Evolutionary conservation across 2,329 filamentous ascomycete genomes (phyloP).

Genomic region (Paecilomyces fulvus): DNA sequence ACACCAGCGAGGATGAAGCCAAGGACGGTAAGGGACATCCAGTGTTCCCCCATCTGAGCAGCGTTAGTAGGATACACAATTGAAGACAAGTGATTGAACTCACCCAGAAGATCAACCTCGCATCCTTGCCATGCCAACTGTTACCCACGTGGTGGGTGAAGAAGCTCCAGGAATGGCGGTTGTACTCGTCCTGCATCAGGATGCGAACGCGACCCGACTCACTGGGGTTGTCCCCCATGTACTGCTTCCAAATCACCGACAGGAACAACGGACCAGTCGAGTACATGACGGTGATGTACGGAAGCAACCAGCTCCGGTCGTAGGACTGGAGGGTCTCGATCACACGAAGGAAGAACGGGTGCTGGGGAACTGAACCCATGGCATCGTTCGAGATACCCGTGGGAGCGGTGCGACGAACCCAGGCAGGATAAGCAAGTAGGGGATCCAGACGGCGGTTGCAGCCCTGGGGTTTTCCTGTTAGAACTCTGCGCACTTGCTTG

Average conservation of each 20-base stretch:
- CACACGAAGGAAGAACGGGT: conserved; percentile 65
- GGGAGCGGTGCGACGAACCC: conserved; percentile 62
- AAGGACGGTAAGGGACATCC: conserved; percentile 45
- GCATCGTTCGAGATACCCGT: conserved; percentile 76
- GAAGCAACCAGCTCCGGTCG: conserved; percentile 58
- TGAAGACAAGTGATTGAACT: conserved; percentile 9
- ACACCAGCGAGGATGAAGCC: conserved; percentile 43
- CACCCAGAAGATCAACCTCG: conserved; percentile 57
- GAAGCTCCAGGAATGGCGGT: conserved; percentile 60
- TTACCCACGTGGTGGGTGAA: conserved; percentile 59
- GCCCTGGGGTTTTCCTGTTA: conserved; percentile 38
- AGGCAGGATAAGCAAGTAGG: conserved; percentile 59
- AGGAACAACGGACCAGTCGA: conserved; percentile 69
- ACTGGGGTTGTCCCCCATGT: conserved; percentile 43
- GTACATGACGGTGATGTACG: conserved; percentile 74
- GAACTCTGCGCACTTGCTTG: neutral
- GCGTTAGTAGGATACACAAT: neutral
- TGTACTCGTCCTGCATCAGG: conserved; percentile 63
- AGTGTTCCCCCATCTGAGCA: conserved; percentile 45
- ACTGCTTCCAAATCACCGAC: conserved; percentile 68
- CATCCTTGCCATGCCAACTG: conserved; percentile 58
- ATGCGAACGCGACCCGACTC: conserved; percentile 52
- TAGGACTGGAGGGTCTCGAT: conserved; percentile 61
- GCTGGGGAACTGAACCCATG: conserved; percentile 63
- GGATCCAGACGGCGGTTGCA: conserved; percentile 62